Conservation (phyloP, 768 basidiomycete species). For the Auriscalpium vulgare region DNA sequence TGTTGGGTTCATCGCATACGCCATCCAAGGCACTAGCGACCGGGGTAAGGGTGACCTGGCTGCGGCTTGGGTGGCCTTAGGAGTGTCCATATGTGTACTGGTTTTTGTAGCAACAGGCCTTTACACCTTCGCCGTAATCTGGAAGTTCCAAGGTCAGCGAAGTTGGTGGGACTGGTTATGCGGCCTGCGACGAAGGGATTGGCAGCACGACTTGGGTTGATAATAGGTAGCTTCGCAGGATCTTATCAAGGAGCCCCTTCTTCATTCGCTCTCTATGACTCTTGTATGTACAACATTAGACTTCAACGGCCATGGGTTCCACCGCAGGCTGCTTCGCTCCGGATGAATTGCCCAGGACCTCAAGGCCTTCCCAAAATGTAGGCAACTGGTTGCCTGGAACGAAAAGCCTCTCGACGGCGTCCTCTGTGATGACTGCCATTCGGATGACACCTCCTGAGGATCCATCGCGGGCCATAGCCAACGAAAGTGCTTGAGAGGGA, state of each 20-base stretch:
- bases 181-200: background rate
- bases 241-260: too few relatives aligned
- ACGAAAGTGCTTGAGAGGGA: constrained; percentile 58
- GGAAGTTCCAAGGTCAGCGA: constrained; percentile 26
- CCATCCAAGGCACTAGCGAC: constrained; percentile 27
- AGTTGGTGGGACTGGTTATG: too few relatives aligned
- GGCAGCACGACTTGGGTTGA: background rate
- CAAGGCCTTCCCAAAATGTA: constrained; percentile 82
- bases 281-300: constrained; percentile 11
- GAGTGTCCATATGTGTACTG: constrained; percentile 33
- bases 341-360: constrained; percentile 43
- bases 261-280: constrained; percentile 2
- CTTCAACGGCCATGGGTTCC: constrained; percentile 40
- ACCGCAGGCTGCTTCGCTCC: constrained; percentile 18
- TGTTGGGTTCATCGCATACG: constrained; percentile 36
- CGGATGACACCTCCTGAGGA: constrained; percentile 97
- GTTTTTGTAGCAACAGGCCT: constrained; percentile 31
- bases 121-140: constrained; percentile 42
- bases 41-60: constrained; percentile 17
- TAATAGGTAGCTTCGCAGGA: background rate
- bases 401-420: constrained; percentile 85
- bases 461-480: constrained; percentile 97
- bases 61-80: constrained; percentile 35
- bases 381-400: constrained; percentile 87
- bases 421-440: constrained; percentile 94